These are phyloP conservation scores for Vaccinium myrtillus DNA, from an alignment of 148 eudicot genomes.

Conservation along the genomic window DNA sequence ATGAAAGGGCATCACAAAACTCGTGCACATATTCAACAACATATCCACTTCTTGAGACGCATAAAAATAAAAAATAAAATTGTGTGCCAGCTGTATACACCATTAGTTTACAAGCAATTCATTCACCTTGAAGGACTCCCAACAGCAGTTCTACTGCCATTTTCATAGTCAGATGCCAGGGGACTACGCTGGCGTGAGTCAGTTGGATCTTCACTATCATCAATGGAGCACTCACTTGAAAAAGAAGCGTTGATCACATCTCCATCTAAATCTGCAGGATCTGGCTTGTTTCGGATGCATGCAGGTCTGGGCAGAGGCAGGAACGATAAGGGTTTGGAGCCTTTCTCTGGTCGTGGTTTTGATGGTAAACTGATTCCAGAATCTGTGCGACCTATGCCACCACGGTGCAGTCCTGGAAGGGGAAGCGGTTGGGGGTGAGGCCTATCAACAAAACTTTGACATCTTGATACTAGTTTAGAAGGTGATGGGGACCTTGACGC, in stretches of 20 bases:
- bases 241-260: slow-evolving; percentile 64
- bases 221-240: slow-evolving; percentile 73
- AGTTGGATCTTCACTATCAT: slow-evolving; percentile 80
- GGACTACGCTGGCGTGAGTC: slow-evolving; percentile 75
- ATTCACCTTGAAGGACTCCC: slow-evolving; percentile 86
- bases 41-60: neutral
- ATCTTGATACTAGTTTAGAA: slow-evolving; percentile 75
- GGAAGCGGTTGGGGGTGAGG: slow-evolving; percentile 89
- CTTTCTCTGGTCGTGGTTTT: slow-evolving; percentile 59
- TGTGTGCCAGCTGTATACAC: neutral
- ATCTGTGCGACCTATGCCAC: slow-evolving; percentile 62
- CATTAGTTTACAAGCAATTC: slow-evolving; percentile 18
- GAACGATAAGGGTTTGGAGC: slow-evolving; percentile 56
- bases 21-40: neutral
- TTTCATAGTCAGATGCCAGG: slow-evolving; percentile 67
- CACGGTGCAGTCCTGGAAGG: slow-evolving; percentile 59
- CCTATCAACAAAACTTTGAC: slow-evolving; percentile 91
- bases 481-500: slow-evolving; percentile 84
- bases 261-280: slow-evolving; percentile 67
- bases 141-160: slow-evolving; percentile 54
- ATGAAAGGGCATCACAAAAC: neutral
- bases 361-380: slow-evolving; percentile 61
- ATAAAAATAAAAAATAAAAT: neutral
- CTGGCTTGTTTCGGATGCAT: slow-evolving; percentile 65
- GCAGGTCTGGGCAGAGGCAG: slow-evolving; percentile 80